phyloP scores from a whole-genome alignment of 2,329 filamentous ascomycete species.

The Neonectria coccinea region DNA sequence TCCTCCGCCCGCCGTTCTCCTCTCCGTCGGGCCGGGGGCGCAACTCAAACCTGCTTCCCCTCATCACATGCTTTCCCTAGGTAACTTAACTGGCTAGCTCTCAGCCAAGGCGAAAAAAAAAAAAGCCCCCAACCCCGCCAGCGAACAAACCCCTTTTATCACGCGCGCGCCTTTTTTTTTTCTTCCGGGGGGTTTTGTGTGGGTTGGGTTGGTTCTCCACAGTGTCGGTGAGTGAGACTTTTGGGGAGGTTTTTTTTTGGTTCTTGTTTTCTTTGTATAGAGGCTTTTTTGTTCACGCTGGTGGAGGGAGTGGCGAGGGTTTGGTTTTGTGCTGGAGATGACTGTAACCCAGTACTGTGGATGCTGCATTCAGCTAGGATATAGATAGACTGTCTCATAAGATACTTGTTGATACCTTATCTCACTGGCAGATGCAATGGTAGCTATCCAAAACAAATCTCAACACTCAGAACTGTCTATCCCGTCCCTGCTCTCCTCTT shows the following conservation, averaged over 20 bases:
- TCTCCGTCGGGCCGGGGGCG: not conserved
- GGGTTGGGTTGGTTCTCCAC: not conserved
- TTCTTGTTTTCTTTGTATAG: not conserved
- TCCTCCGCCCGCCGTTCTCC: not conserved
- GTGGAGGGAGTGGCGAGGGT: not conserved
- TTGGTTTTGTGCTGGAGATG: not conserved
- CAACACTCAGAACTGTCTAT: not conserved
- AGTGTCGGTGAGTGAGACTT: not conserved
- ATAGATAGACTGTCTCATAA: not conserved
- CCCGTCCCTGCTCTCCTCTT: too few species aligned
- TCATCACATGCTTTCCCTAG: constrained; percentile 9
- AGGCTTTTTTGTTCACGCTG: not conserved
- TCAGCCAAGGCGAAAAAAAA: not conserved
- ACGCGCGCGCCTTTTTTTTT: not conserved
- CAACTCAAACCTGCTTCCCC: not conserved
- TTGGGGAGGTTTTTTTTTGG: not conserved
- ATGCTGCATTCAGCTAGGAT: not conserved
- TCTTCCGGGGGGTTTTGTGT: not conserved
- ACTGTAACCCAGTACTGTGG: not conserved
- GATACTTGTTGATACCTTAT: not conserved
- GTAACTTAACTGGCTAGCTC: not conserved
- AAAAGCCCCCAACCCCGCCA: not conserved
- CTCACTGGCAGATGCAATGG: not conserved
- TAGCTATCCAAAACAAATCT: not conserved
- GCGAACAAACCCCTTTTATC: not conserved